Percentiles rank a stretch among this genome's conserved stretches.
Evolutionary conservation across 164 flowering plant genomes (phyloP).

Genomic region (Magnolia sinica): DNA sequence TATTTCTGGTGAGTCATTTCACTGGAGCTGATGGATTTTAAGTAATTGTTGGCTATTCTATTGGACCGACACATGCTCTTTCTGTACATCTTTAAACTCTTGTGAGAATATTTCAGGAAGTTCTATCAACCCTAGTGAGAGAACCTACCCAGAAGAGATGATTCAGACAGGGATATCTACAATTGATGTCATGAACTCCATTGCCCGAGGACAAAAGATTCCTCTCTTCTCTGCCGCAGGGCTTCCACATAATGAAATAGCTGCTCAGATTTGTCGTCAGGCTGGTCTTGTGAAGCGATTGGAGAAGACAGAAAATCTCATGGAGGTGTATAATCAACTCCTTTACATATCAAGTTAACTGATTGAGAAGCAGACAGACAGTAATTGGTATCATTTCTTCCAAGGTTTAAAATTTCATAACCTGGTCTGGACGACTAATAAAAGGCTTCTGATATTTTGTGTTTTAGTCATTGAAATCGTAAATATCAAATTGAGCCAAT

Average conservation of each 20-base stretch:
- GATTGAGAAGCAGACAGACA: background rate
- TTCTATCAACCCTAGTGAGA: constrained; percentile 98
- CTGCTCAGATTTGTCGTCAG: constrained; percentile 98
- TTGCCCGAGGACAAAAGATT: constrained; percentile 96
- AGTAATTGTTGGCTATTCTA: background rate
- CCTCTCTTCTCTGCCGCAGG: constrained; percentile 99
- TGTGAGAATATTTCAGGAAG: constrained; percentile 50
- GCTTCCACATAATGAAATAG: constrained; percentile 98
- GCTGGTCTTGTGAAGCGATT: constrained; percentile 92
- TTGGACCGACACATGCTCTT: background rate
- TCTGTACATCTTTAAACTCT: background rate
- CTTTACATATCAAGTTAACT: background rate
- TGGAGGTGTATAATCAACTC: constrained; percentile 63
- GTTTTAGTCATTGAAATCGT: no score
- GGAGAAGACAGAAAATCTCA: constrained; percentile 63
- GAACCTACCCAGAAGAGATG: constrained; percentile 99
- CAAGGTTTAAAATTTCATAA: background rate
- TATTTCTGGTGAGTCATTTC: constrained; percentile 65
- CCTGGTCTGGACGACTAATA: no score
- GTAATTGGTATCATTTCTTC: background rate
- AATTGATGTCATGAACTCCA: constrained; percentile 99
- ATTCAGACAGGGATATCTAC: constrained; percentile 98
- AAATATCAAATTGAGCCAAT: no score
- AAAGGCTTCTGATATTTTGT: no score
- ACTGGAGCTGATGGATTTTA: background rate